phyloP scores from a whole-genome alignment of 1,284 basidiomycete species.

The Wallemia mellicola region DNA sequence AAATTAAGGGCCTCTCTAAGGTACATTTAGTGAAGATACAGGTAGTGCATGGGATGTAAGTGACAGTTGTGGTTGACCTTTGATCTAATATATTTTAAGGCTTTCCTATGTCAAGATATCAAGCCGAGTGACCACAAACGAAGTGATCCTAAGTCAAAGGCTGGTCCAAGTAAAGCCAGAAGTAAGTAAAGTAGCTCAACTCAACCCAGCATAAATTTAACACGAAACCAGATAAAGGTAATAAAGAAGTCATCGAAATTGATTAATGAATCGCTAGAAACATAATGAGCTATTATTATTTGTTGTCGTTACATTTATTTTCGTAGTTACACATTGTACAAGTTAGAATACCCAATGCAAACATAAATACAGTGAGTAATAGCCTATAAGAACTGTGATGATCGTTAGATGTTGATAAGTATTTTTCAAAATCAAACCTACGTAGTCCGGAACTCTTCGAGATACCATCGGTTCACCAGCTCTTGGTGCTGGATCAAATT shows the following conservation, averaged over 20 bases:
- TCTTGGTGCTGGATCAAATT: constrained; percentile 96
- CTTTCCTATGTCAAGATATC: background rate
- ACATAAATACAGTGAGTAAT: background rate
- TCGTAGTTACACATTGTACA: constrained; percentile 1
- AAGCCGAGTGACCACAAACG: background rate
- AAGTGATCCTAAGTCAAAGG: background rate
- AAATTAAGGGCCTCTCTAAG: background rate
- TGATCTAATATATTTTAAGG: too few relatives aligned
- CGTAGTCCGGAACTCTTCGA: constrained; percentile 67
- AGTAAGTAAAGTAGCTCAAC: background rate
- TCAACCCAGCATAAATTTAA: background rate
- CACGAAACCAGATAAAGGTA: background rate
- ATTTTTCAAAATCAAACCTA: background rate
- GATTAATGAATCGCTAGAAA: background rate
- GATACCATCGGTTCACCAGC: constrained; percentile 95
- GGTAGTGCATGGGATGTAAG: background rate
- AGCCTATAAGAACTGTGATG: background rate
- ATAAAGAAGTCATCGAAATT: background rate
- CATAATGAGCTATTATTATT: background rate
- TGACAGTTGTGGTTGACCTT: too few relatives aligned
- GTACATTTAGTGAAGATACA: background rate
- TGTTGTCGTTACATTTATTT: background rate
- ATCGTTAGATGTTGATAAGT: background rate
- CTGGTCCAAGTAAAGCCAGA: background rate
- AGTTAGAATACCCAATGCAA: background rate